Evolutionary conservation across 139 green algal genomes (phyloP), one percentile per base, ranked within the genome.

Genomic region (Chlamydomonas schloesseri): DNA sequence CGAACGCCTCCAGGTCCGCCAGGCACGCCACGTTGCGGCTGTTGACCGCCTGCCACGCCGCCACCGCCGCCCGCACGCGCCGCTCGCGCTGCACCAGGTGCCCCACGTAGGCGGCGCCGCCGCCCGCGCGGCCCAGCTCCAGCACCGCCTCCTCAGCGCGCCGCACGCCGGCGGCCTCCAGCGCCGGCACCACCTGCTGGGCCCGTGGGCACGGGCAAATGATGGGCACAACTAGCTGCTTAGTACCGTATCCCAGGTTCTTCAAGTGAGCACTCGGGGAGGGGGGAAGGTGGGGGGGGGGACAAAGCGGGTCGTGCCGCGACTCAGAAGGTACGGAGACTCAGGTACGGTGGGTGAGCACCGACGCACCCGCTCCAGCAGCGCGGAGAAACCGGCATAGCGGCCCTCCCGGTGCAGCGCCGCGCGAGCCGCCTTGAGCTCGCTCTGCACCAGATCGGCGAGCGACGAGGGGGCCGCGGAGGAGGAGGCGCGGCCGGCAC

Each of bases 1-100:
- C 37, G 53, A 81, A 81, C 8, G 31, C 55, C 53, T 70, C 73
- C 53, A 81, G 73, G 73, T 81, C 73, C 4, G 33, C 0, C n/a
- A 81, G 55, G 53, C 53, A 70, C 20, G 8, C 8, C 9, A 70
- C 53, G 42, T 50, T 10, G 21, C 53, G 21, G 31, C 20, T 50
- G 8, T 53, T 26, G 20, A 81, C 50, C 28, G 73, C 31, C 53
- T 46, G 20, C 31, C n/a, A 81, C n/a, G 55, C 53, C 10, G 55
- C 73, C 20, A 81, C 24, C 5, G 53, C 73, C 4, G 33, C 20
- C 9, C 53, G 73, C 53, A 81, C 55, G 53, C 73, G 73, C 55
- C 31, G n/a, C 73, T 81, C 73, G 31, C 73, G 73, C 23, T 55
- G 31, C 1, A 69, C 3, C 31, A 55, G 69, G n/a, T 81, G 31